phyloP scores from a whole-genome alignment of 1,284 basidiomycete species.

The Porodaedalea pini region DNA sequence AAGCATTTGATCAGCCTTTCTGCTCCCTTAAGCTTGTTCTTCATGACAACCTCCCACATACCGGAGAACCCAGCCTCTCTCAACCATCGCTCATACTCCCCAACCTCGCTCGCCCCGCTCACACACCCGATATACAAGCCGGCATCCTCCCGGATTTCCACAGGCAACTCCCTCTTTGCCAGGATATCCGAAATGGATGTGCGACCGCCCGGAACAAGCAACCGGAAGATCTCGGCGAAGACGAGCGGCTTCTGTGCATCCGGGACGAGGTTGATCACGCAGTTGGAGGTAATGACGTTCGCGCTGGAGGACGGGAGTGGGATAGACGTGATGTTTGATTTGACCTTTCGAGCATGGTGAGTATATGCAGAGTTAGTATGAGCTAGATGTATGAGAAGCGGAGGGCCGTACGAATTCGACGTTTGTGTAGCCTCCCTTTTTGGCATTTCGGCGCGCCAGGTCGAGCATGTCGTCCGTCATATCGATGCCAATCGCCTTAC shows the following conservation, averaged over 20 bases:
- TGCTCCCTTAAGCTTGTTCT: neutral
- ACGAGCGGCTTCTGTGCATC: constrained; percentile 36
- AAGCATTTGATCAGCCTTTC: neutral
- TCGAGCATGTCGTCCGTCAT: constrained; percentile 49
- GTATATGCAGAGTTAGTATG: no score
- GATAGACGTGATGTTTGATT: constrained; percentile 23
- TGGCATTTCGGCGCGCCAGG: constrained; percentile 44
- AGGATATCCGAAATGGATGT: constrained; percentile 41
- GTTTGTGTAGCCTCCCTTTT: constrained; percentile 31
- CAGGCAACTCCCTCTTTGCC: constrained; percentile 40
- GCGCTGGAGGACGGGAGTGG: constrained; percentile 45
- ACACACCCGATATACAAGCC: constrained; percentile 42
- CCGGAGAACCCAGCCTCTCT: constrained; percentile 41
- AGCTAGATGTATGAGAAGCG: constrained; percentile 44
- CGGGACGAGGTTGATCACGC: constrained; percentile 49
- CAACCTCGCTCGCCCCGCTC: constrained; percentile 37
- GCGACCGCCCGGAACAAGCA: constrained; percentile 50
- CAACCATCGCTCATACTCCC: constrained; percentile 37
- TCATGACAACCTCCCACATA: constrained; percentile 23
- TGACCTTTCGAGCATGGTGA: no score
- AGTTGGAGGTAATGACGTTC: constrained; percentile 54
- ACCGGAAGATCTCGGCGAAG: constrained; percentile 42
- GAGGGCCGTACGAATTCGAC: constrained; percentile 31
- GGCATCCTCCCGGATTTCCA: constrained; percentile 38
- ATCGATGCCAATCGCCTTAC: constrained; percentile 51